Conservation (phyloP, 2,329 filamentous ascomycete species). For the Zymoseptoria crescenta region DNA sequence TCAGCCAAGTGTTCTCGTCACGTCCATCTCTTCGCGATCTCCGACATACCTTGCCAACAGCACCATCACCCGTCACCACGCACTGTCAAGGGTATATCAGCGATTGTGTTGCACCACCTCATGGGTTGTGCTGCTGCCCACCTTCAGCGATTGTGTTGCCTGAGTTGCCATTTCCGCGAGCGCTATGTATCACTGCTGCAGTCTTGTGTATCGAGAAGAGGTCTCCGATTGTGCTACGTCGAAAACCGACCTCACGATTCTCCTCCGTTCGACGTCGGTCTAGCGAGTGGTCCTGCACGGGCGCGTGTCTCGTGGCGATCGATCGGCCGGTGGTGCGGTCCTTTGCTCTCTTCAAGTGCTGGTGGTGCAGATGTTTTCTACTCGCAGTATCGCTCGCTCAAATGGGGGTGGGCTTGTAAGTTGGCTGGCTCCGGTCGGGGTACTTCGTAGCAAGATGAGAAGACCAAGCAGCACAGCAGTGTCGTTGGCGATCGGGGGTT, state of each 20-base stretch:
- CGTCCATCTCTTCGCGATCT: not conserved
- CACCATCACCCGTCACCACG: constrained; percentile 98
- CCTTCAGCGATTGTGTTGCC: constrained; percentile 87
- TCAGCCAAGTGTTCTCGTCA: constrained; percentile 18
- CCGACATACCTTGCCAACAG: constrained; percentile 85
- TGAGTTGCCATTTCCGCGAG: constrained; percentile 57
- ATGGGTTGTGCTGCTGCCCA: constrained; percentile 32
- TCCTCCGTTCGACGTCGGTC: not conserved
- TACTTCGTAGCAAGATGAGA: not conserved
- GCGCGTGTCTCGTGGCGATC: not conserved
- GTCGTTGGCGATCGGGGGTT: not conserved
- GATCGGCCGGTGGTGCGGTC: not conserved
- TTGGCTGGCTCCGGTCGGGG: not conserved
- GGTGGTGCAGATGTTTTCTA: not conserved
- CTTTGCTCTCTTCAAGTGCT: not conserved
- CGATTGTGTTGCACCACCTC: not conserved
- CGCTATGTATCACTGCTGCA: not conserved
- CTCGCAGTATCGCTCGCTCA: not conserved
- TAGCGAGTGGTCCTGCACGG: not conserved
- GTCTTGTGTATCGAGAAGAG: not conserved
- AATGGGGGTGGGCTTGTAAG: not conserved
- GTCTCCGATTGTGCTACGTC: not conserved
- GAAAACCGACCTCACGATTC: not conserved
- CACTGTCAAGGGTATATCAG: constrained; percentile 41
- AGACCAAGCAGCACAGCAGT: not conserved